These are phyloP conservation scores for Aspergillus olivimuriae DNA, from an alignment of 495 filamentous ascomycete genomes.

Conservation along the genomic window DNA sequence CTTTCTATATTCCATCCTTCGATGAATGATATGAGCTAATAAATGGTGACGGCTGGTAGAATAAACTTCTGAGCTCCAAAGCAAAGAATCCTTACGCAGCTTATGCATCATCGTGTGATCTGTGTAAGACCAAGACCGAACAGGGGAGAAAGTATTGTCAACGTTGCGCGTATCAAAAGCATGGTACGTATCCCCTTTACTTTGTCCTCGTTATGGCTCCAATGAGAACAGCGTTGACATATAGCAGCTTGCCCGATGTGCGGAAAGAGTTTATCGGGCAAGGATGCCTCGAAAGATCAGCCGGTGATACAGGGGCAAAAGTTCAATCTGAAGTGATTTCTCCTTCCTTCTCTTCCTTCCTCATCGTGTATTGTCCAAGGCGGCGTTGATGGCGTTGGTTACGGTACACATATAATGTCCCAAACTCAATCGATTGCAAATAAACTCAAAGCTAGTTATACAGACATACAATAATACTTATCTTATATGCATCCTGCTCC, in stretches of 20 bases:
- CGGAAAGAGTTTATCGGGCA: constrained; percentile 50
- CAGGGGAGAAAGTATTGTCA: constrained; percentile 58
- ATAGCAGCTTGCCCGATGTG: constrained; percentile 57
- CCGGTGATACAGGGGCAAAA: constrained; percentile 58
- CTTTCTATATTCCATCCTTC: too few species aligned
- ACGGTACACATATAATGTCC: neutral
- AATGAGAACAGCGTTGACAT: constrained; percentile 5
- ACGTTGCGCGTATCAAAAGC: constrained; percentile 59
- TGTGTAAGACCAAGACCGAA: constrained; percentile 61
- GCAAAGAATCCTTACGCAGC: constrained; percentile 66
- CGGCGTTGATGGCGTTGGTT: too few species aligned
- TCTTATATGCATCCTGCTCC: constrained; percentile 34
- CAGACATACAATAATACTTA: constrained; percentile 27
- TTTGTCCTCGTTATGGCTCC: neutral
- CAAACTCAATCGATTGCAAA: constrained; percentile 8
- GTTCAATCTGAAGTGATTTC: constrained; percentile 54
- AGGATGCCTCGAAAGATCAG: constrained; percentile 40
- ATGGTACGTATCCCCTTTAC: constrained; percentile 38
- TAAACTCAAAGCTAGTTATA: constrained; percentile 38
- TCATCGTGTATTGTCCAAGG: too few species aligned
- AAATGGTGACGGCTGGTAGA: constrained; percentile 31
- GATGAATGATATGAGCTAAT: neutral
- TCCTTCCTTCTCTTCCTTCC: neutral
- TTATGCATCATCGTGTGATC: constrained; percentile 54
- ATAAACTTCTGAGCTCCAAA: constrained; percentile 59